phyloP scores from a whole-genome alignment of 2,329 filamentous ascomycete genomes.

The Knufia fluminis region DNA sequence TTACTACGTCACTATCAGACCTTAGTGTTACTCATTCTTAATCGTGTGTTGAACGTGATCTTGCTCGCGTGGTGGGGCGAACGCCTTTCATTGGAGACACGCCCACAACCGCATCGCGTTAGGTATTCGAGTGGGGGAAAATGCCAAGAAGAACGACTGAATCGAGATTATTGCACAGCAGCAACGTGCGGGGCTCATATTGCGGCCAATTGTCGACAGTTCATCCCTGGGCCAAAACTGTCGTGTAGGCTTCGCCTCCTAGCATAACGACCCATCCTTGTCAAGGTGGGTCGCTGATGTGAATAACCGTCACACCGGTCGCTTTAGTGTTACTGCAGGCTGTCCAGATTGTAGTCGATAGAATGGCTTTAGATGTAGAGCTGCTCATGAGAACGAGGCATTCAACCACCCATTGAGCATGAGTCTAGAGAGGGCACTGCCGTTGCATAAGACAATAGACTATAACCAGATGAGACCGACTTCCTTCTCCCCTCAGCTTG shows the following conservation, averaged over 20 bases:
- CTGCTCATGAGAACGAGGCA: background rate
- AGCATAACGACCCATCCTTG: background rate
- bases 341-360: background rate
- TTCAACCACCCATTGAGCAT: background rate
- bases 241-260: background rate
- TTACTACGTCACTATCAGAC: background rate
- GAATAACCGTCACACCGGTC: conserved; percentile 1
- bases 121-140: background rate
- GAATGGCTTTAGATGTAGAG: background rate
- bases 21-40: background rate
- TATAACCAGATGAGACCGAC: background rate
- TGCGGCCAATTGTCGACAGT: background rate
- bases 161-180: background rate
- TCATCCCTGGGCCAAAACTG: background rate
- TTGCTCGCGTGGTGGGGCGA: background rate
- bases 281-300: conserved; percentile 1
- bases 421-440: too few relatives aligned
- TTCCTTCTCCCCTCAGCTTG: background rate
- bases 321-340: background rate
- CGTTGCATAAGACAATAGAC: background rate
- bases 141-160: background rate
- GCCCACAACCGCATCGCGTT: background rate
- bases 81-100: background rate
- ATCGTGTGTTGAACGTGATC: background rate
- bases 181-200: background rate